Evolutionary conservation across 306 rosid genomes (phyloP).

Genomic region (Lathyrus tuberosus): DNA sequence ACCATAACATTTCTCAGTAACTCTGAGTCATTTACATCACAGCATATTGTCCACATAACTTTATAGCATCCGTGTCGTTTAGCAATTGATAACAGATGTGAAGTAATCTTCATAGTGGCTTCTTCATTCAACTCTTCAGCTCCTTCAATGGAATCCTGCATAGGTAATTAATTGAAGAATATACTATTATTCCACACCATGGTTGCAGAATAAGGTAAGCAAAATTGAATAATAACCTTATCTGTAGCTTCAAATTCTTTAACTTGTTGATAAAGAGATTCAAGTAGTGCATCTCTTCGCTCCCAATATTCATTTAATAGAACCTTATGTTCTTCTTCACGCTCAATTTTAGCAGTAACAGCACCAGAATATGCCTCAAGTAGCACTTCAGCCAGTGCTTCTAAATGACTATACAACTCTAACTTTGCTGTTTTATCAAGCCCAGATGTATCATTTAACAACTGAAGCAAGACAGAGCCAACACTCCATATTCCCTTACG

Average conservation of each 20-base stretch:
- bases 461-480: constrained; percentile 74
- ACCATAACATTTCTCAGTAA: constrained; percentile 87
- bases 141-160: constrained; percentile 65
- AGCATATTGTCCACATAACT: constrained; percentile 78
- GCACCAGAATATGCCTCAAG: constrained; percentile 93
- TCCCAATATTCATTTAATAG: constrained; percentile 82
- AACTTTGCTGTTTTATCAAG: constrained; percentile 64
- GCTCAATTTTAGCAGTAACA: constrained; percentile 80
- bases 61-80: constrained; percentile 85
- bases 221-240: constrained; percentile 59
- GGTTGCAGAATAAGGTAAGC: constrained; percentile 26
- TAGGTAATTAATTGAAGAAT: constrained; percentile 45
- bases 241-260: constrained; percentile 58
- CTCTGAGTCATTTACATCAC: constrained; percentile 79
- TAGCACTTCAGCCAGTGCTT: constrained; percentile 75
- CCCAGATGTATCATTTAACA: constrained; percentile 67
- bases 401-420: constrained; percentile 69
- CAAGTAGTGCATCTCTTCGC: constrained; percentile 83
- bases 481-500: constrained; percentile 85
- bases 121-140: constrained; percentile 57
- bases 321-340: constrained; percentile 73
- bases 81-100: constrained; percentile 75
- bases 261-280: constrained; percentile 67
- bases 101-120: constrained; percentile 56
- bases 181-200: constrained; percentile 32